Percentiles rank a stretch among this genome's conserved stretches.
These are phyloP conservation scores for Clitoria ternatea DNA, from an alignment of 306 rosid species.

Conservation along the genomic window DNA sequence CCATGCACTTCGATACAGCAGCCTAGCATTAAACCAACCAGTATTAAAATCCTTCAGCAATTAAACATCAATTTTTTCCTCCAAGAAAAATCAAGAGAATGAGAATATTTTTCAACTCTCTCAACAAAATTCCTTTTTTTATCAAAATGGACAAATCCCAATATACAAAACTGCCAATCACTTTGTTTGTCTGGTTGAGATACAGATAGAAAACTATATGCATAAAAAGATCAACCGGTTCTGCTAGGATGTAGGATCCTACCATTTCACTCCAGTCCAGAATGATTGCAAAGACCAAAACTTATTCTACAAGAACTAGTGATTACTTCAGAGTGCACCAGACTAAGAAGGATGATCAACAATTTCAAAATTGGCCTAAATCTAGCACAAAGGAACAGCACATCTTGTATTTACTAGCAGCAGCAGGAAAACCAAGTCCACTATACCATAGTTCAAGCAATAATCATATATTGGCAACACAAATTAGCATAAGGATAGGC, in stretches of 20 bases:
- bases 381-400: constrained; percentile 2
- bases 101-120: too few species aligned
- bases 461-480: background rate
- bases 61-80: constrained; percentile 8
- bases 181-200: background rate
- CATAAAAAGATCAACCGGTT: constrained; percentile 16
- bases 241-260: background rate
- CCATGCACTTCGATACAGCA: background rate
- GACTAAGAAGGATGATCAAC: constrained; percentile 7
- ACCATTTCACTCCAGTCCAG: background rate
- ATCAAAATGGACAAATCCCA: background rate
- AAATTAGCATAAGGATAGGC: background rate
- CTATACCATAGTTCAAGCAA: background rate
- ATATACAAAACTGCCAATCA: constrained; percentile 15
- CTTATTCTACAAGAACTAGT: constrained; percentile 3
- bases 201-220: background rate
- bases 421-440: background rate
- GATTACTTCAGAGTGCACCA: background rate
- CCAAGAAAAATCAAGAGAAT: constrained; percentile 4
- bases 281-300: background rate
- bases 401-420: background rate
- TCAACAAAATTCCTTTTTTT: too few species aligned
- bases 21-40: constrained; percentile 10
- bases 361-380: background rate
- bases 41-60: background rate